Evolutionary conservation across 768 basidiomycete species (phyloP).

Genomic region (Lactifluus subvellereus): DNA sequence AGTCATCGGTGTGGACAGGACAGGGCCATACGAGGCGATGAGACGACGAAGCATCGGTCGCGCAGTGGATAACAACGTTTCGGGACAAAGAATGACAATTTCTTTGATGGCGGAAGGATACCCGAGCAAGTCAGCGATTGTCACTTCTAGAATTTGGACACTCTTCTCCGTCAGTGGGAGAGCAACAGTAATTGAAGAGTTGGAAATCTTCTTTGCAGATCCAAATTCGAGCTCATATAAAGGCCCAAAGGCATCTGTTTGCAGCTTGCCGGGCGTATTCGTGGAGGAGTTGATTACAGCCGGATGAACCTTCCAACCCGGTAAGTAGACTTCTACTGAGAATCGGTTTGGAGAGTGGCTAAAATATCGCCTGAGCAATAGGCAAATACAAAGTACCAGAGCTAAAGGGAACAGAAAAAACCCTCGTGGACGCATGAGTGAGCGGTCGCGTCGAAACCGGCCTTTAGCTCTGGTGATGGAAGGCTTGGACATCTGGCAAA

Average conservation of each 20-base stretch:
- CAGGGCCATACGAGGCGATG: slow-evolving; percentile 1
- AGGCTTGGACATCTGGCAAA: neutral
- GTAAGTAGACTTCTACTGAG: neutral
- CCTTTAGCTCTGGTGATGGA: slow-evolving; percentile 1
- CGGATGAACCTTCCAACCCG: slow-evolving; percentile 9
- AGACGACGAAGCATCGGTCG: slow-evolving; percentile 14
- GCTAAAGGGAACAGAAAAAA: neutral
- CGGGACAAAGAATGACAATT: slow-evolving; percentile 20
- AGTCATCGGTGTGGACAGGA: slow-evolving; percentile 5
- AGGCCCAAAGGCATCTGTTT: neutral
- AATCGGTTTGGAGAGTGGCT: slow-evolving; percentile 1
- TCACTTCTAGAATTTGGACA: neutral
- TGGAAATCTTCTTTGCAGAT: slow-evolving; percentile 4
- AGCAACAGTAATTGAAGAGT: slow-evolving; percentile 9
- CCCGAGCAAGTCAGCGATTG: slow-evolving; percentile 3
- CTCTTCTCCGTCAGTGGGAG: slow-evolving; percentile 12
- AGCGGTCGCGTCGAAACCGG: neutral
- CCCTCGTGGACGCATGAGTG: neutral
- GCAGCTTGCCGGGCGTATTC: neutral
- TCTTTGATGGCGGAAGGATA: slow-evolving; percentile 9
- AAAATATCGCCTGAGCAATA: neutral
- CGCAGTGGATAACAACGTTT: slow-evolving; percentile 13
- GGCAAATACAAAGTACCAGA: neutral
- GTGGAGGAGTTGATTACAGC: neutral
- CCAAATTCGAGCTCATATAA: slow-evolving; percentile 22